Evolutionary conservation across 179 eudicot species (phyloP).

Genomic region (Amaranthus tricolor): DNA sequence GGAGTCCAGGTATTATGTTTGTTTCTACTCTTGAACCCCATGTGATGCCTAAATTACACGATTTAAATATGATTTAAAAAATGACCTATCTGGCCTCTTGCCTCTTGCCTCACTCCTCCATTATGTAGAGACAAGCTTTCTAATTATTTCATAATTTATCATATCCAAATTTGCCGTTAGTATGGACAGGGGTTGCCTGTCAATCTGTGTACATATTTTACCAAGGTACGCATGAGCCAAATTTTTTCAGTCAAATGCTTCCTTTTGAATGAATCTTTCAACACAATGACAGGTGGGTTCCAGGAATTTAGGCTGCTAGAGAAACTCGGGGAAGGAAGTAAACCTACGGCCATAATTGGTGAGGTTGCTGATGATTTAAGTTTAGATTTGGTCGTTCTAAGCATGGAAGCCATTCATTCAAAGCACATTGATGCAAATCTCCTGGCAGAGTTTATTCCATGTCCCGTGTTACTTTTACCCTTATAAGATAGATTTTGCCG

Average conservation of each 20-base stretch:
- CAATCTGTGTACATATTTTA: slow-evolving; percentile 13
- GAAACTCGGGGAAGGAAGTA: slow-evolving; percentile 79
- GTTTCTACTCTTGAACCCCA: neutral
- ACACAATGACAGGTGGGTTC: slow-evolving; percentile 57
- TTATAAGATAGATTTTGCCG: slow-evolving; percentile 27
- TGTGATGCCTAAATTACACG: neutral
- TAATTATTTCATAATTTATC: neutral
- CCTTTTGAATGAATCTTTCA: neutral
- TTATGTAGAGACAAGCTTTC: slow-evolving; percentile 2
- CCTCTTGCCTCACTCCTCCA: neutral
- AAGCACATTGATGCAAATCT: slow-evolving; percentile 94
- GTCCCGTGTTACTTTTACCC: slow-evolving; percentile 89
- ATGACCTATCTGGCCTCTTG: neutral
- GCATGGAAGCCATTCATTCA: slow-evolving; percentile 99
- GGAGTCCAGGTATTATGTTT: neutral
- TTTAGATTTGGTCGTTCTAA: slow-evolving; percentile 83
- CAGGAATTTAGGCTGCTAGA: slow-evolving; percentile 75
- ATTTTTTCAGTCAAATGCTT: neutral
- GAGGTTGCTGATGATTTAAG: slow-evolving; percentile 92
- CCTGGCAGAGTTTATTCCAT: slow-evolving; percentile 90
- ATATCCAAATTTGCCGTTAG: neutral
- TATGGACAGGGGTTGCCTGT: neutral
- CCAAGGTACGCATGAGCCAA: neutral
- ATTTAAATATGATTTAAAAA: neutral
- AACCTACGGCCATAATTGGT: slow-evolving; percentile 82